phyloP scores from a whole-genome alignment of 495 filamentous ascomycete species.

The Podospora comata region DNA sequence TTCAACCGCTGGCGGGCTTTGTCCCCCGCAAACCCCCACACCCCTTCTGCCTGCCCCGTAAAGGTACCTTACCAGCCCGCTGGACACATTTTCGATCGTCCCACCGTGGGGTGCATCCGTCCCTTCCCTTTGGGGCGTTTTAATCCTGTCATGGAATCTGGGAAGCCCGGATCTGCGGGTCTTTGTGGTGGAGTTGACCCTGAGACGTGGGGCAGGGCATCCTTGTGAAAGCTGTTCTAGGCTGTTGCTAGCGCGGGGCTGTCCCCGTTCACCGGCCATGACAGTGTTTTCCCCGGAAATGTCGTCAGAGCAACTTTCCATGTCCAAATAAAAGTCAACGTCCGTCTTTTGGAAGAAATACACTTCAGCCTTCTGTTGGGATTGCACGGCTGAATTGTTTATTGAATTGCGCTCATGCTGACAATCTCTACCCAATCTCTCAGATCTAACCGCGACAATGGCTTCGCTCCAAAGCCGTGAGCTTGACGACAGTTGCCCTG shows the following conservation, averaged over 20 bases:
- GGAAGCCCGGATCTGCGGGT: not conserved
- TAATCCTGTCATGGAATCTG: slow-evolving; percentile 6
- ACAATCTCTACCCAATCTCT: not conserved
- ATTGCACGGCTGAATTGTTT: not conserved
- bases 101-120: slow-evolving; percentile 23
- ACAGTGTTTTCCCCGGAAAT: slow-evolving; percentile 15
- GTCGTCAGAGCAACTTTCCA: slow-evolving; percentile 14
- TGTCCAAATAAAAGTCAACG: slow-evolving; percentile 3
- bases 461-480: slow-evolving; percentile 37
- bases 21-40: slow-evolving; percentile 16
- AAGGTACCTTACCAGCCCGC: not conserved
- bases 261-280: not conserved
- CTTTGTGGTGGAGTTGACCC: slow-evolving; percentile 12
- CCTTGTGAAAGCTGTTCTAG: slow-evolving; percentile 9
- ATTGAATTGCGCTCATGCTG: not conserved
- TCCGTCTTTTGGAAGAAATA: not conserved
- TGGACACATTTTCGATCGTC: not conserved
- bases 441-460: slow-evolving; percentile 21
- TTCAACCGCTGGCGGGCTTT: not conserved
- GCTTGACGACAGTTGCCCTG: slow-evolving; percentile 39
- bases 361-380: not conserved
- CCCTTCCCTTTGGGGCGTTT: slow-evolving; percentile 11
- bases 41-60: not conserved
- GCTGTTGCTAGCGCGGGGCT: slow-evolving; percentile 19
- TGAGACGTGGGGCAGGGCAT: slow-evolving; percentile 19